Conservation (phyloP, 2,329 filamentous ascomycete species). For the Coleophoma cylindrospora region DNA sequence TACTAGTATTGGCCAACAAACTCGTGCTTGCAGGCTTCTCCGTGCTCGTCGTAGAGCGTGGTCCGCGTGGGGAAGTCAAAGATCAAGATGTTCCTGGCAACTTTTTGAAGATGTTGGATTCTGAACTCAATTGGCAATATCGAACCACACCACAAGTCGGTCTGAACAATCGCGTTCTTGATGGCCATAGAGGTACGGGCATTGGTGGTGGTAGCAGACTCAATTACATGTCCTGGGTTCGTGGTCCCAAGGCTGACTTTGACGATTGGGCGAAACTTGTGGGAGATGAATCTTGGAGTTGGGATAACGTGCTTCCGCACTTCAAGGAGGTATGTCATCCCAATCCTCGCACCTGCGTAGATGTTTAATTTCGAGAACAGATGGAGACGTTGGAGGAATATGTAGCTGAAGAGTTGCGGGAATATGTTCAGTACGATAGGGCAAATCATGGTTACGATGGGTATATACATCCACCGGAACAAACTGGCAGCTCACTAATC, state of each 20-base stretch:
- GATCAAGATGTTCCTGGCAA: neutral
- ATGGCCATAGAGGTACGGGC: neutral
- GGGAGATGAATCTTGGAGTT: slow-evolving; percentile 37
- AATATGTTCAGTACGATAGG: neutral
- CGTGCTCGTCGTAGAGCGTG: neutral
- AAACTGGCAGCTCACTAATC: neutral
- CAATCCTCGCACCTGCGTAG: no score
- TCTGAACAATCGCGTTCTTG: neutral
- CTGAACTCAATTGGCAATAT: slow-evolving; percentile 1
- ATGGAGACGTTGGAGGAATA: neutral
- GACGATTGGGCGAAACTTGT: slow-evolving; percentile 36
- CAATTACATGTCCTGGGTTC: slow-evolving; percentile 27
- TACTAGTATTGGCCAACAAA: neutral
- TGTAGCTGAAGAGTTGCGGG: neutral
- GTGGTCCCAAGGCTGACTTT: slow-evolving; percentile 29
- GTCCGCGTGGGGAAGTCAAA: neutral
- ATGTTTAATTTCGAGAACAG: neutral
- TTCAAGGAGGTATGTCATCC: slow-evolving; percentile 24
- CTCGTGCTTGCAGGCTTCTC: neutral
- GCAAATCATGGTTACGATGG: neutral
- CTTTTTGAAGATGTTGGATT: slow-evolving; percentile 1
- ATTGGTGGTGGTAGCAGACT: slow-evolving; percentile 32
- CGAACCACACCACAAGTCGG: slow-evolving; percentile 1
- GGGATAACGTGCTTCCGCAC: slow-evolving; percentile 38
- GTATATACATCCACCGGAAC: neutral